Evolutionary conservation across 1,139 yeast species (phyloP).

Genomic region (Diutina catenulata): DNA sequence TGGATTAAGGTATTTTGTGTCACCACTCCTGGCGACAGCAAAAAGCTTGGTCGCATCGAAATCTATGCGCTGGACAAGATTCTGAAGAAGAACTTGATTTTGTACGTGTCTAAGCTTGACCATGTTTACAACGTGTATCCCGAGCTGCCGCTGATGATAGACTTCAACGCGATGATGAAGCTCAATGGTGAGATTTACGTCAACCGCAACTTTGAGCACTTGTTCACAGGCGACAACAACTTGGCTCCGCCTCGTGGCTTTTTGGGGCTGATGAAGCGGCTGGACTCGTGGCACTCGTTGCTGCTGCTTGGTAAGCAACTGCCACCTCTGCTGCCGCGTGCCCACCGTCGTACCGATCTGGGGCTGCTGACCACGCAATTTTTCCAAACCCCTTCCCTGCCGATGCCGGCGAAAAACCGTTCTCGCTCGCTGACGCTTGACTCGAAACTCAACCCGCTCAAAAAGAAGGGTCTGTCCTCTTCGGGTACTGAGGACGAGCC

Average conservation of each 20-base stretch:
- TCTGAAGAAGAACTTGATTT: constrained; percentile 33
- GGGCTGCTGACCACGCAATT: neutral
- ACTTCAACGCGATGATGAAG: constrained; percentile 40
- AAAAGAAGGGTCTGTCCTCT: too few relatives aligned
- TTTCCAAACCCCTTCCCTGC: neutral
- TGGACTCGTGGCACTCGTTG: constrained; percentile 4
- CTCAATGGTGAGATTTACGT: constrained; percentile 38
- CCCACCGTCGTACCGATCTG: neutral
- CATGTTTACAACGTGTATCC: constrained; percentile 42
- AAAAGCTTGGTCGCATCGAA: constrained; percentile 36
- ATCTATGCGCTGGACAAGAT: constrained; percentile 31
- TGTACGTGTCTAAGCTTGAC: constrained; percentile 29
- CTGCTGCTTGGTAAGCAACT: neutral
- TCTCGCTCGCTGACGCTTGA: neutral
- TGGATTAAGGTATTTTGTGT: constrained; percentile 43
- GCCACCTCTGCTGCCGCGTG: neutral
- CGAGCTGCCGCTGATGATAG: constrained; percentile 40
- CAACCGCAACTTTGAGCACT: constrained; percentile 26
- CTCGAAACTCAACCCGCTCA: too few relatives aligned
- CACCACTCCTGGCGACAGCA: constrained; percentile 28
- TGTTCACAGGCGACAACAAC: constrained; percentile 9
- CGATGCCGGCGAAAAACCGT: neutral
- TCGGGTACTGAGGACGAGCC: neutral
- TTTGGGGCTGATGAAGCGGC: neutral
- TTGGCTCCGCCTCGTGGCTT: neutral